These are phyloP conservation scores for Ceratocystiopsis brevicomis DNA, from an alignment of 2,329 filamentous ascomycete species.

Conservation along the genomic window DNA sequence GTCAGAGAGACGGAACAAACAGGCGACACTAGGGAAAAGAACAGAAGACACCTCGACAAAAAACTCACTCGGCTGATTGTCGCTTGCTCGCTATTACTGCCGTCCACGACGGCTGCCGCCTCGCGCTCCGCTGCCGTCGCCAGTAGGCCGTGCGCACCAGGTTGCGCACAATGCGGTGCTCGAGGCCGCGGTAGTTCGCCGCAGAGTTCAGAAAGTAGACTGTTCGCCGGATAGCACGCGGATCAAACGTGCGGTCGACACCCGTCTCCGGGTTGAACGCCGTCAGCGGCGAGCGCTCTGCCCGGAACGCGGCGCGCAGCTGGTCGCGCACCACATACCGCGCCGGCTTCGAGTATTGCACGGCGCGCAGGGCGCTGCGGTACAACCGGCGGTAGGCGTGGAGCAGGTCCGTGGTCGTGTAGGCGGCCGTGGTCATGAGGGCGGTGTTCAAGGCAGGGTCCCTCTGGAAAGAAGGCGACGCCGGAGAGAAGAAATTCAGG, in stretches of 20 bases:
- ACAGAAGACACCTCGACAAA: too few relatives aligned
- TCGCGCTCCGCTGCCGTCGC: slow-evolving; percentile 13
- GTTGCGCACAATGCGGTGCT: slow-evolving; percentile 56
- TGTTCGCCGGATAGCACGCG: slow-evolving; percentile 40
- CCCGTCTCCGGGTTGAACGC: slow-evolving; percentile 12
- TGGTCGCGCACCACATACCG: slow-evolving; percentile 42
- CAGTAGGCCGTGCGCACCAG: slow-evolving; percentile 33
- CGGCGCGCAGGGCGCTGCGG: slow-evolving; percentile 45
- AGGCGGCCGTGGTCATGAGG: too few relatives aligned
- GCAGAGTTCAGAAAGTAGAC: slow-evolving; percentile 52
- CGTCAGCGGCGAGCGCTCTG: slow-evolving; percentile 2
- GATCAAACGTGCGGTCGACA: slow-evolving; percentile 21
- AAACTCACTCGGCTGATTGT: not conserved
- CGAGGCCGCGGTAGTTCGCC: slow-evolving; percentile 41
- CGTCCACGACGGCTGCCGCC: slow-evolving; percentile 13
- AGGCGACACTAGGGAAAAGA: not conserved
- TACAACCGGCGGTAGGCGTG: slow-evolving; percentile 54
- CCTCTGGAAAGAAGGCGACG: slow-evolving; percentile 2
- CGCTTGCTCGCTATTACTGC: not conserved
- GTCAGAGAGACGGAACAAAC: not conserved
- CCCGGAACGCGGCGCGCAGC: slow-evolving; percentile 39
- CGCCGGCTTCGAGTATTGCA: slow-evolving; percentile 51
- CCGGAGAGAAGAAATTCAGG: not conserved
- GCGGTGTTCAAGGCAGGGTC: too few relatives aligned
- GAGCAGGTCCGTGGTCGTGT: slow-evolving; percentile 25